Percentiles rank a stretch among this genome's conserved stretches.
Conservation (phyloP, 306 rosid genomes). For the Gastrolobium villosum region DNA sequence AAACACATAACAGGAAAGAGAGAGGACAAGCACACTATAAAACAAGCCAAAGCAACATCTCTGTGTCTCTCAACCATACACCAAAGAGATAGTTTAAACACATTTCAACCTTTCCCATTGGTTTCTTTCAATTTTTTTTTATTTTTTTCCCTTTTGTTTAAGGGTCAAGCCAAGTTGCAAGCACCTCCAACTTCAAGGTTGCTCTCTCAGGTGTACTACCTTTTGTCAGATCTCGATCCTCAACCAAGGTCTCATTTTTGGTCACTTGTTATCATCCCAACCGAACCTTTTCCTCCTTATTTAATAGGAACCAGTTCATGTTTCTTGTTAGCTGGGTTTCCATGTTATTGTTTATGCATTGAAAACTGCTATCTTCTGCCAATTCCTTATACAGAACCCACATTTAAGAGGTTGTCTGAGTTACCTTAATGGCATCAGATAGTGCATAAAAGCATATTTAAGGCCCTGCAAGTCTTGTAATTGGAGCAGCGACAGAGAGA, state of each 20-base stretch:
- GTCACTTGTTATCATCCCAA: neutral
- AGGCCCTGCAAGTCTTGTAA: slow-evolving; percentile 42
- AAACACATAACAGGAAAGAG: neutral
- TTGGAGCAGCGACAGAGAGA: slow-evolving; percentile 6
- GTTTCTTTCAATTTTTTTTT: neutral
- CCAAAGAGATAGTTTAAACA: slow-evolving; percentile 7
- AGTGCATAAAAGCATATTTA: slow-evolving; percentile 24
- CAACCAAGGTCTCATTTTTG: slow-evolving; percentile 8
- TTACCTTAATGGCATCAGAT: slow-evolving; percentile 28
- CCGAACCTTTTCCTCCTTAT: slow-evolving; percentile 9
- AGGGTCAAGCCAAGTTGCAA: neutral
- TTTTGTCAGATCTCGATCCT: slow-evolving; percentile 62
- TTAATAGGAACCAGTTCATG: neutral
- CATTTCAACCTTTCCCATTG: slow-evolving; percentile 18
- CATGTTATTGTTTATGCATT: slow-evolving; percentile 38
- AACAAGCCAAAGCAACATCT: slow-evolving; percentile 43
- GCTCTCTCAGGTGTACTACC: slow-evolving; percentile 44
- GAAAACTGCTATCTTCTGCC: slow-evolving; percentile 42
- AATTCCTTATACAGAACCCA: slow-evolving; percentile 43
- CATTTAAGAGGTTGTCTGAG: slow-evolving; percentile 45
- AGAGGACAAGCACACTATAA: slow-evolving; percentile 23
- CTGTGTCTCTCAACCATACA: slow-evolving; percentile 30
- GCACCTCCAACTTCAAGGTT: slow-evolving; percentile 29
- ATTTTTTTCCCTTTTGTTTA: neutral
- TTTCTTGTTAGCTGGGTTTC: slow-evolving; percentile 44